These are phyloP conservation scores for Xylaria digitata DNA, from an alignment of 2,329 filamentous ascomycete species.

Conservation along the genomic window DNA sequence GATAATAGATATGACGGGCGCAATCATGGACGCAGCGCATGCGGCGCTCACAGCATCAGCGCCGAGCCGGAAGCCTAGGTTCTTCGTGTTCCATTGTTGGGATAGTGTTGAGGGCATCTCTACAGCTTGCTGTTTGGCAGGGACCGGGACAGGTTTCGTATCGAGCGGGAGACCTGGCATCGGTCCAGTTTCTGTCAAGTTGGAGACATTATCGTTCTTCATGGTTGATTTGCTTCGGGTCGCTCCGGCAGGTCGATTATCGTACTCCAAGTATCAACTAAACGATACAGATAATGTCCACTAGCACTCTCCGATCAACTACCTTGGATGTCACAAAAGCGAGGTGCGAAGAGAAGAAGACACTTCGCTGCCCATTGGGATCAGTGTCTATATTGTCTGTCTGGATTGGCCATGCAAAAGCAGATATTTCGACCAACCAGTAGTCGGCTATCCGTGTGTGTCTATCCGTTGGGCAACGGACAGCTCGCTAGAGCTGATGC, in stretches of 20 bases:
- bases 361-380: conserved; percentile 34
- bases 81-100: conserved; percentile 77
- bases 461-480: conserved; percentile 1
- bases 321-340: conserved; percentile 13
- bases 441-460: neutral
- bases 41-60: conserved; percentile 77
- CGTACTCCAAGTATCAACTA: conserved; percentile 7
- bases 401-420: conserved; percentile 22
- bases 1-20: conserved; percentile 87
- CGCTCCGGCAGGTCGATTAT: conserved; percentile 3
- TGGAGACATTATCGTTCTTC: conserved; percentile 37
- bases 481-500: conserved; percentile 11
- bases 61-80: conserved; percentile 73
- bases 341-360: conserved; percentile 14
- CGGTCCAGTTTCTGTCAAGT: conserved; percentile 30
- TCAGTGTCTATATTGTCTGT: conserved; percentile 22
- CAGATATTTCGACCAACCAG: conserved; percentile 18
- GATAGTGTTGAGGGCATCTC: conserved; percentile 41
- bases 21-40: conserved; percentile 79
- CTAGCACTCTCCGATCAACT: conserved; percentile 1
- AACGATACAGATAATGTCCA: conserved; percentile 14
- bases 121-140: conserved; percentile 33
- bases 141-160: conserved; percentile 11
- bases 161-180: conserved; percentile 20
- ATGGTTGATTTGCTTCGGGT: conserved; percentile 32